phyloP scores from a whole-genome alignment of 1,139 yeast species.

The Geotrichum restrictum region DNA sequence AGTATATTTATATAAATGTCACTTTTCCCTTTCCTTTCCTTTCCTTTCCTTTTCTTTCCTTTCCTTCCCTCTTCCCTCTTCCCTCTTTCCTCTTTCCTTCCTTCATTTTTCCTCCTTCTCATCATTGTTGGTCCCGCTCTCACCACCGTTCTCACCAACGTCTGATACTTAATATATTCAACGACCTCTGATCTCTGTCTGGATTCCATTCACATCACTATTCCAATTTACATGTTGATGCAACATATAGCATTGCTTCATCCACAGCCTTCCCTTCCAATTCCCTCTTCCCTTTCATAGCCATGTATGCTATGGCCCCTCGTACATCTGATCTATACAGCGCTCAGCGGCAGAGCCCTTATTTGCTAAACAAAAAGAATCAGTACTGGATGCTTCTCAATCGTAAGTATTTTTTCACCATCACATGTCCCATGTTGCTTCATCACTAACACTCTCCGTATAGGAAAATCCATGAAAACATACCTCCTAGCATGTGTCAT shows the following conservation, averaged over 20 bases:
- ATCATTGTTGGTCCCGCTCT: too few relatives aligned
- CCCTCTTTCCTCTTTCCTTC: neutral
- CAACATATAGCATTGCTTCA: neutral
- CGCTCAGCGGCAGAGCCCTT: slow-evolving; percentile 1
- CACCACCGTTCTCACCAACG: too few relatives aligned
- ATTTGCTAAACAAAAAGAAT: neutral
- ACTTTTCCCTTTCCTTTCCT: neutral
- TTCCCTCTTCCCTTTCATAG: neutral
- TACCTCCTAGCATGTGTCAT: slow-evolving; percentile 15
- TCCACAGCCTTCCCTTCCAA: too few relatives aligned
- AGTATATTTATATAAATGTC: slow-evolving; percentile 16
- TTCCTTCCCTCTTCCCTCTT: neutral
- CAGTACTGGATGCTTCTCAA: neutral
- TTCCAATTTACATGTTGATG: too few relatives aligned
- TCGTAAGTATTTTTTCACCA: slow-evolving; percentile 3
- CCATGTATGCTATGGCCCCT: slow-evolving; percentile 12
- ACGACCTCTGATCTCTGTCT: neutral
- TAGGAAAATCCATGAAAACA: slow-evolving; percentile 13
- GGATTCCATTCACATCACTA: neutral
- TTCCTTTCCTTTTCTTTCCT: neutral
- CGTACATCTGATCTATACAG: slow-evolving; percentile 4
- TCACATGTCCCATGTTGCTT: neutral
- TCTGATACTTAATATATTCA: too few relatives aligned
- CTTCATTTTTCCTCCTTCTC: neutral
- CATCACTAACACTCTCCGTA: neutral